Evolutionary conservation across 805 yeast species (phyloP), one percentile per base, ranked within the genome.

Genomic region (Maudiozyma pseudohumilis): DNA sequence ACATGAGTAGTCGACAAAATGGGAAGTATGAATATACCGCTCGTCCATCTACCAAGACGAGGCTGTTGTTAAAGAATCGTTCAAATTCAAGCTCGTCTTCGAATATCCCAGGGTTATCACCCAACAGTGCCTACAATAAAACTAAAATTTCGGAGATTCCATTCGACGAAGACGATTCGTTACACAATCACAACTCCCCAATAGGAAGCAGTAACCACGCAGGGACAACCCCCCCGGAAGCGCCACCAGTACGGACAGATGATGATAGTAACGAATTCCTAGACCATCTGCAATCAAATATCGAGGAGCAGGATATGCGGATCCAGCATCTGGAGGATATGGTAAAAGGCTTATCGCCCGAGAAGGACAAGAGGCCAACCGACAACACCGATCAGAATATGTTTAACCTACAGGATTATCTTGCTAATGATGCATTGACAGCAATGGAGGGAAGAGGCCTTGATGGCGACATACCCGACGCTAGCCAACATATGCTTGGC

Each of bases 251-350:
- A 4, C 24, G 9, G 4, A n/a, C 7, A 4, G 35, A 32, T 4
- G 27, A 26, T 20, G 24, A 29, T 20, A 21, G 16, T 5, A 33
- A 39, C 25, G 26, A 40, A 10, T 39, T 50, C 35, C 41, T 50
- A 17, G 41, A 47, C 23, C 28, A 49, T 33, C 36, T 57, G 33
- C 53, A 56, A 35, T 37, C 45, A n/a, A 55, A 50, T 30, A 56
- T 57, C 21, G 51, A 50, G 29, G 52, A 50, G 29, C 62, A 57
- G 41, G 59, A 52, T 30, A 49, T 47, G 25, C 42, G 59, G 22
- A 55, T 57, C 7, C 61, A 55, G 29, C 54, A 57, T 33, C 40
- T 57, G 21, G 60, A 56, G 35, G 55, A 54, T 30, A 42, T 57
- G 48, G 56, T 56, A 2, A 33, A 32, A n/a, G 39, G 26, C 1